These are phyloP conservation scores for Neodidymelliopsis sp. DNA, from an alignment of 2,329 filamentous ascomycete species.

Conservation along the genomic window DNA sequence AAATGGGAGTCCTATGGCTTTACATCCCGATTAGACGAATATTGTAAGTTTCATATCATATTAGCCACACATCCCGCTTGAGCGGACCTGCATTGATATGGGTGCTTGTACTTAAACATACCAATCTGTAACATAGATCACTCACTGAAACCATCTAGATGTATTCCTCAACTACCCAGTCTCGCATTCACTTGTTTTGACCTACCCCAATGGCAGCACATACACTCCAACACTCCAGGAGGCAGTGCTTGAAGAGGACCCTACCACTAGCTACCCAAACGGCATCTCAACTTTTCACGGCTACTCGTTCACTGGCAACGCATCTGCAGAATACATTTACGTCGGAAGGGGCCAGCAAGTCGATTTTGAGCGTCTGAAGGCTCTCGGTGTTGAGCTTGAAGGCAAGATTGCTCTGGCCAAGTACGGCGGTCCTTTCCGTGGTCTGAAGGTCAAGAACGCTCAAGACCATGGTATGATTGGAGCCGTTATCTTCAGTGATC, in stretches of 20 bases:
- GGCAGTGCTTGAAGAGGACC: slow-evolving; percentile 44
- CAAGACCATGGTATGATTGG: slow-evolving; percentile 56
- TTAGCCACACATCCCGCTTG: not conserved
- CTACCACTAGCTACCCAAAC: slow-evolving; percentile 48
- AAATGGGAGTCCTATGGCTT: slow-evolving; percentile 47
- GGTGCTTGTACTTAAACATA: not conserved
- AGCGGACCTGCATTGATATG: not conserved
- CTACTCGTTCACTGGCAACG: slow-evolving; percentile 57
- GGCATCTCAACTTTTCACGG: slow-evolving; percentile 57
- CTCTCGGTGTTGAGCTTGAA: slow-evolving; percentile 53
- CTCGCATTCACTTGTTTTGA: slow-evolving; percentile 44
- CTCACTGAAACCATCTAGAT: slow-evolving; percentile 23
- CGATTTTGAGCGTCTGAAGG: slow-evolving; percentile 55
- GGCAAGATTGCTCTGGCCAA: slow-evolving; percentile 59
- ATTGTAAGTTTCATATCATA: slow-evolving; percentile 29
- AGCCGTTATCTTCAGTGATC: slow-evolving; percentile 56
- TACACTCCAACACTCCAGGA: slow-evolving; percentile 42
- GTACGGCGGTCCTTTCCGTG: slow-evolving; percentile 56
- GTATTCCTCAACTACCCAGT: slow-evolving; percentile 51
- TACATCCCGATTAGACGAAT: slow-evolving; percentile 47
- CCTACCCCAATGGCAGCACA: slow-evolving; percentile 45
- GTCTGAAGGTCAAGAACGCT: slow-evolving; percentile 58
- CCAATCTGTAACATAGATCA: not conserved
- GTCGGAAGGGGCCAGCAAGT: slow-evolving; percentile 53
- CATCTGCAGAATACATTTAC: slow-evolving; percentile 57